Evolutionary conservation across 805 yeast species (phyloP), one percentile per base, ranked within the genome.

Genomic region (Dipodascus albidus): DNA sequence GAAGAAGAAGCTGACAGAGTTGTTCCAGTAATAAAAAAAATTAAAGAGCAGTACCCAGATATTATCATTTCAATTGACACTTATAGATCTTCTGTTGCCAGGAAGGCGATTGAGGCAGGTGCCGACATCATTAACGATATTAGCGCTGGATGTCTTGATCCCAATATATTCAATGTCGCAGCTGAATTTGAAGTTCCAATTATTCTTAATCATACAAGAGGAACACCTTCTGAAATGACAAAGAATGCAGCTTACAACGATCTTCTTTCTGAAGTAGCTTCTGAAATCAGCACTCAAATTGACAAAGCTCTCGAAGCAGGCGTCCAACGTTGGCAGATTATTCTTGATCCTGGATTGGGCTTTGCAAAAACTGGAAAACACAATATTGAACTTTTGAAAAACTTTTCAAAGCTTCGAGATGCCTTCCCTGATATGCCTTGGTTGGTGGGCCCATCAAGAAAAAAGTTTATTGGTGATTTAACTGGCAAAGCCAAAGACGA

Each of bases 291-390:
- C 6, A 58, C 59, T 2, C 78, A 80, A 53, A 74, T 88, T 24
- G 59, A 66, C 0, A 73, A 70, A 53, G 95, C 96, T 11, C 68
- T 78, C 48, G 61, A 59, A 0, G 70, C 66, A 0, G 96, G 96
- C 2, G 80, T 91, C 1, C 73, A 75, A 55, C 81, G 91, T 67
- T 93, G 96, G 96, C 98, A 93, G 68, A 71, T 93, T 2, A 80
- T 93, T 17, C 62, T 89, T 2, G 99, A 93, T 65, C 99, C 99
- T 0, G 99, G 99, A 1, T 69, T 93, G 47, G 99, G 99, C 1
- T 93, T 93, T 68, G 97, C 98, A n/a, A 93, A 93, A 66, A 76
- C 75, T 52, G 60, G 76, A n/a, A 59, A 64, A 4, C 96, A 90
- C 62, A 91, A 90, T 65, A 59, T 90, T 31, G 74, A 75, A 21